phyloP scores from a whole-genome alignment of 2,329 filamentous ascomycete species.

The Massarina eburnea region DNA sequence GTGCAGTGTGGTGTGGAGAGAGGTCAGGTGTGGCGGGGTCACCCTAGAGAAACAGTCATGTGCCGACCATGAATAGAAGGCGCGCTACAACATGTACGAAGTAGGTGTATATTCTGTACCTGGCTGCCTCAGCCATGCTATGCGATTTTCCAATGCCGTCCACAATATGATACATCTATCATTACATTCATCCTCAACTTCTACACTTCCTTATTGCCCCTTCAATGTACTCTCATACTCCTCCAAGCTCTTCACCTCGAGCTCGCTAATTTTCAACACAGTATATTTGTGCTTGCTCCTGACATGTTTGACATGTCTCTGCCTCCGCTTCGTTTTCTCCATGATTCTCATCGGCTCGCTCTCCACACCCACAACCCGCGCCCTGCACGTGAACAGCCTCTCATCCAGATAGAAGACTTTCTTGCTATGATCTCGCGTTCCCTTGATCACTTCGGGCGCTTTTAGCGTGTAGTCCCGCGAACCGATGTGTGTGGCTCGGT shows the following conservation, averaged over 20 bases:
- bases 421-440: conserved; percentile 32
- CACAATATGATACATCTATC: conserved; percentile 5
- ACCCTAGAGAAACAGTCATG: neutral
- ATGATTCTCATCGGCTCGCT: conserved; percentile 61
- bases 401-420: conserved; percentile 71
- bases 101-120: neutral
- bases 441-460: conserved; percentile 40
- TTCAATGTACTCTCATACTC: conserved; percentile 50
- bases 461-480: conserved; percentile 89
- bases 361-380: conserved; percentile 82
- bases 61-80: neutral
- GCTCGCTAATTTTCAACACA: conserved; percentile 78
- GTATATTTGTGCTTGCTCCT: conserved; percentile 92
- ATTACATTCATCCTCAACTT: neutral
- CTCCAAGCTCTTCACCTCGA: conserved; percentile 65
- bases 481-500: conserved; percentile 79
- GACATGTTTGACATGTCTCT: conserved; percentile 68
- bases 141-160: neutral
- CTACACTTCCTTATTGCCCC: neutral
- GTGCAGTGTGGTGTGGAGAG: neutral
- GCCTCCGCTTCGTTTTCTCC: conserved; percentile 66
- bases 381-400: conserved; percentile 79
- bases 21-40: neutral
- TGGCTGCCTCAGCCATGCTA: neutral
- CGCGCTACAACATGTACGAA: too few species aligned